Conservation (phyloP, 1,139 yeast species). For the Pichia sp. region DNA sequence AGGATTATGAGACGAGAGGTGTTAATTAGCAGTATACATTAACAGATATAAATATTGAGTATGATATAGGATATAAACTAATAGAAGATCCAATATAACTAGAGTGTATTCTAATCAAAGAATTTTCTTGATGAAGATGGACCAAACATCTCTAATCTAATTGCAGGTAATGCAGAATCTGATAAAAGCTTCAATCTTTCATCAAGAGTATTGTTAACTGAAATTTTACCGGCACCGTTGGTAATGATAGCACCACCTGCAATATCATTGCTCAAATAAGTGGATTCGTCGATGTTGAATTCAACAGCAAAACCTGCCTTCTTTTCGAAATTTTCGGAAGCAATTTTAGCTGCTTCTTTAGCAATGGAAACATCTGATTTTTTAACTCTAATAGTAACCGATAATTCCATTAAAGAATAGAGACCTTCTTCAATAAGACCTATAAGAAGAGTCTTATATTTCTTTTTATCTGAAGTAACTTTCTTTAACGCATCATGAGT, state of each 20-base stretch:
- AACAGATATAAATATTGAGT: no score
- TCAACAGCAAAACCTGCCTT: slow-evolving; percentile 45
- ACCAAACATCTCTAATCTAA: slow-evolving; percentile 87
- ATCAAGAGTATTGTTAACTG: slow-evolving; percentile 85
- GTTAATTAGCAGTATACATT: no score
- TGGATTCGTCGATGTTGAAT: slow-evolving; percentile 45
- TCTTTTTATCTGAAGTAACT: slow-evolving; percentile 41
- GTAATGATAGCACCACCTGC: slow-evolving; percentile 83
- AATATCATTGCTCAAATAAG: slow-evolving; percentile 48
- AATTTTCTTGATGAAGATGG: slow-evolving; percentile 81
- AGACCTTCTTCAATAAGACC: slow-evolving; percentile 83
- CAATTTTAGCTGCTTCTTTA: slow-evolving; percentile 53
- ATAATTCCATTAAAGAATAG: slow-evolving; percentile 63
- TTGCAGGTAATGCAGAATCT: slow-evolving; percentile 85
- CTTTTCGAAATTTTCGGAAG: slow-evolving; percentile 55
- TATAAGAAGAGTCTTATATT: slow-evolving; percentile 61
- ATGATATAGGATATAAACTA: no score
- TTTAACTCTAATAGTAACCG: slow-evolving; percentile 58
- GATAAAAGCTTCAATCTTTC: slow-evolving; percentile 82
- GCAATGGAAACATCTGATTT: slow-evolving; percentile 60
- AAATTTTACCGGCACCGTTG: slow-evolving; percentile 73
- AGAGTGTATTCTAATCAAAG: slow-evolving; percentile 47
- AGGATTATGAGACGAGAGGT: no score
- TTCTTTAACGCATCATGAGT: slow-evolving; percentile 57
- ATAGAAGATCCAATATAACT: no score